Evolutionary conservation across 2,329 filamentous ascomycete genomes (phyloP), one percentile per base, ranked within the genome.

Genomic region (Xylariaceae sp.): DNA sequence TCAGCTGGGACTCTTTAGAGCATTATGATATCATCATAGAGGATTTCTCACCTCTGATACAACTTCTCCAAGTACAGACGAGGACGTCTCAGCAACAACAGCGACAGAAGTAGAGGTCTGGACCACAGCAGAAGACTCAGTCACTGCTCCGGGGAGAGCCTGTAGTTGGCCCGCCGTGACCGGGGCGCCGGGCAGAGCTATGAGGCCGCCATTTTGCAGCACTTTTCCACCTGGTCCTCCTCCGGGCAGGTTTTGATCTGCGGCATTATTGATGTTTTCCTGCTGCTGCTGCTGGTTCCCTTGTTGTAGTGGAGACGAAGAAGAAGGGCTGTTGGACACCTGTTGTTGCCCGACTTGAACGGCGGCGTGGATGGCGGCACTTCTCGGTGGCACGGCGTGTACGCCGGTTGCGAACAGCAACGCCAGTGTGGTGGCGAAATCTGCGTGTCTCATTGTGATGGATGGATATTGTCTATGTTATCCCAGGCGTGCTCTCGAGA

Each of bases 141-240:
- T 41, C 8, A 29, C 31, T 2, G 41, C 33, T 28, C 62, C 60
- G 6, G 64, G 65, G 14, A 67, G 56, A 24, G 61, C 59, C 19
- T 62, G 61, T 7, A 67, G 49, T 26, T 55, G 58, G 14, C 65
- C 65, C 3, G 55, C 21, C n/a, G 65, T 67, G 12, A 62, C 45
- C 43, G 62, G 65, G 11, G 54, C 56, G 8, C 63, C 64, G 8
- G 65, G 65, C 8, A 67, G 44, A 7, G 60, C 50, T 24, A 61
- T 56, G 12, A 67, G 53, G 1, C 50, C 60, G n/a, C 21, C 47
- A 2, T 19, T 47, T 11, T 48, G 36, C 3, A 37, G 48, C 17
- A 11, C 19, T 23, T 8, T 48, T 50, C 17, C 45, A 14, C 33
- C 7, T 3, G 36, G 23, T 16, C 19, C 19, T 31, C 6, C 37